These are phyloP conservation scores for Euphrasia confusa DNA, from an alignment of 257 asterid species.

Conservation along the genomic window DNA sequence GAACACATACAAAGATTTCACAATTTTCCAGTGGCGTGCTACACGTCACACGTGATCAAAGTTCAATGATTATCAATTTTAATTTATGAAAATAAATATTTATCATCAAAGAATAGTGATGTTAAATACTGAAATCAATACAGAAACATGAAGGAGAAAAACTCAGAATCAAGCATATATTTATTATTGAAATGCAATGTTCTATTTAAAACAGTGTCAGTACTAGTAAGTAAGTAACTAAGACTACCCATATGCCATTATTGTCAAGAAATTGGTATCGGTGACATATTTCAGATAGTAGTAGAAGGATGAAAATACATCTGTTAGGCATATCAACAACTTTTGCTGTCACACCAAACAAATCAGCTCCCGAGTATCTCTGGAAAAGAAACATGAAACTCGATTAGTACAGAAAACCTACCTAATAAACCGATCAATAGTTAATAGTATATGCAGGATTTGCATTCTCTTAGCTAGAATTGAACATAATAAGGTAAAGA, in stretches of 20 bases:
- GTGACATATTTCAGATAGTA: background rate
- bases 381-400: constrained; percentile 30
- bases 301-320: constrained; percentile 39
- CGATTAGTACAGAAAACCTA: constrained; percentile 25
- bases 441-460: background rate
- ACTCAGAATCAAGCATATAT: constrained; percentile 10
- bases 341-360: constrained; percentile 82
- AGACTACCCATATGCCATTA: constrained; percentile 17
- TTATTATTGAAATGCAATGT: background rate
- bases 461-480: constrained; percentile 9
- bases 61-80: background rate
- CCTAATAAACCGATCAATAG: constrained; percentile 14
- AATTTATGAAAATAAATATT: background rate
- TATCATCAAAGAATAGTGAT: background rate
- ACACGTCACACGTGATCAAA: background rate
- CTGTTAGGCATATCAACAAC: constrained; percentile 79
- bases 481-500: background rate
- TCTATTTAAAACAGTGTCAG: constrained; percentile 7
- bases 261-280: background rate
- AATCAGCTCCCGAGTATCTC: constrained; percentile 85
- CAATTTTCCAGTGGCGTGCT: constrained; percentile 14
- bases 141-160: background rate
- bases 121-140: background rate
- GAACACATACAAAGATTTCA: constrained; percentile 5
- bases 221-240: background rate